phyloP scores from a whole-genome alignment of 176 grass and related monocot genomes.

The Rhynchospora pubera region DNA sequence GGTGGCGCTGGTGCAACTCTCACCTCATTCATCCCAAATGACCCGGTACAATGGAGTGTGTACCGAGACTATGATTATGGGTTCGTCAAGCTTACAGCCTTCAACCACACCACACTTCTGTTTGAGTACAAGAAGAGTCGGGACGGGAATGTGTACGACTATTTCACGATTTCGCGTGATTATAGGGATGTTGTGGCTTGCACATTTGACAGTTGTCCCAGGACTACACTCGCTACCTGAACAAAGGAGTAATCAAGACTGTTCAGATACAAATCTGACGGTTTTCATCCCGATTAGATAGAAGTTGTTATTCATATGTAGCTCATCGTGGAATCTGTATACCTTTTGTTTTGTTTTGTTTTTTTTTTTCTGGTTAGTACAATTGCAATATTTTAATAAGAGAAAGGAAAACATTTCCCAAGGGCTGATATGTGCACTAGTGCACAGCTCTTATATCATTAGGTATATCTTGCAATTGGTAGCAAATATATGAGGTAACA shows the following conservation, averaged over 20 bases:
- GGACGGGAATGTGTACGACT: constrained; percentile 56
- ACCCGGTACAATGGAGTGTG: constrained; percentile 51
- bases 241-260: background rate
- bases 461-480: no score
- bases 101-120: constrained; percentile 53
- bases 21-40: constrained; percentile 29
- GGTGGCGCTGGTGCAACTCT: constrained; percentile 55
- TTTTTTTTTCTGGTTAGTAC: background rate
- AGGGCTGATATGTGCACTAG: background rate
- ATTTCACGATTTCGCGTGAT: constrained; percentile 57
- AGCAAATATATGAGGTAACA: no score
- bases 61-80: constrained; percentile 51
- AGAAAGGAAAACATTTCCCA: background rate
- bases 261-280: background rate
- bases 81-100: constrained; percentile 71
- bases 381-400: background rate
- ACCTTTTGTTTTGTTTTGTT: no score
- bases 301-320: background rate
- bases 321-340: background rate
- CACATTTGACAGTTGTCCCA: constrained; percentile 46
- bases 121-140: constrained; percentile 92
- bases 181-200: constrained; percentile 56
- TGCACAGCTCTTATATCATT: no score
- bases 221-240: constrained; percentile 41
- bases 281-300: background rate